A percentile compares a stretch with the other conserved stretches of the same genome.
These are phyloP conservation scores for Sungouiozyma intestinalis DNA, from an alignment of 805 yeast species.

Conservation along the genomic window DNA sequence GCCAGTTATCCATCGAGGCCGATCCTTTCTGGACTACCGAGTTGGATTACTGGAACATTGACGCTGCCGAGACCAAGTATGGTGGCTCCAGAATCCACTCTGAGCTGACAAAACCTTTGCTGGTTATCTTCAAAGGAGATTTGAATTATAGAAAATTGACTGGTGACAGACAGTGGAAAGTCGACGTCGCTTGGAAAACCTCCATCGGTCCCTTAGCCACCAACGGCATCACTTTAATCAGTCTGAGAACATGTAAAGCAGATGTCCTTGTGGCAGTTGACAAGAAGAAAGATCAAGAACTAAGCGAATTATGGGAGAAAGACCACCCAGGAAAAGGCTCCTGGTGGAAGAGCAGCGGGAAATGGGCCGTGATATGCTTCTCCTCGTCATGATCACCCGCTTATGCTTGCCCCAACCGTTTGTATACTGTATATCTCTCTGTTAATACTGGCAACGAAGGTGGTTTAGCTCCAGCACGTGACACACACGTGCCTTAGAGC, in stretches of 20 bases:
- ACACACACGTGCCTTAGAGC: no score
- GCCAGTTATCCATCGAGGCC: constrained; percentile 41
- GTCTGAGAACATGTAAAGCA: constrained; percentile 91
- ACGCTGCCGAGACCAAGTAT: constrained; percentile 38
- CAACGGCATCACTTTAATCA: constrained; percentile 53
- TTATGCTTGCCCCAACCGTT: background rate
- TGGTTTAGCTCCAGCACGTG: no score
- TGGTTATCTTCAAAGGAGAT: constrained; percentile 88
- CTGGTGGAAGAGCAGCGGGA: constrained; percentile 82
- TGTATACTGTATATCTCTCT: background rate
- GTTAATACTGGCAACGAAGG: no score
- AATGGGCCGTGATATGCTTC: constrained; percentile 82
- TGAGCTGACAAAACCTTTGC: constrained; percentile 50
- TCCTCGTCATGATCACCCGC: background rate
- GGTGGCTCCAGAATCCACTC: constrained; percentile 49
- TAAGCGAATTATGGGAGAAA: constrained; percentile 48
- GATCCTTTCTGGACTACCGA: constrained; percentile 83
- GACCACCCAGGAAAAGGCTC: constrained; percentile 55
- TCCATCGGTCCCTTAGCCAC: constrained; percentile 64
- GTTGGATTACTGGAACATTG: constrained; percentile 63
- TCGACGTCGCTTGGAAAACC: constrained; percentile 58
- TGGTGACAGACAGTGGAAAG: constrained; percentile 83
- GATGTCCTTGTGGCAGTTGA: constrained; percentile 85
- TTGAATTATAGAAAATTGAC: constrained; percentile 89
- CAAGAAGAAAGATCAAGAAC: constrained; percentile 59